Evolutionary conservation across 2,329 filamentous ascomycete genomes (phyloP).

Genomic region (Podosphaera fusca): DNA sequence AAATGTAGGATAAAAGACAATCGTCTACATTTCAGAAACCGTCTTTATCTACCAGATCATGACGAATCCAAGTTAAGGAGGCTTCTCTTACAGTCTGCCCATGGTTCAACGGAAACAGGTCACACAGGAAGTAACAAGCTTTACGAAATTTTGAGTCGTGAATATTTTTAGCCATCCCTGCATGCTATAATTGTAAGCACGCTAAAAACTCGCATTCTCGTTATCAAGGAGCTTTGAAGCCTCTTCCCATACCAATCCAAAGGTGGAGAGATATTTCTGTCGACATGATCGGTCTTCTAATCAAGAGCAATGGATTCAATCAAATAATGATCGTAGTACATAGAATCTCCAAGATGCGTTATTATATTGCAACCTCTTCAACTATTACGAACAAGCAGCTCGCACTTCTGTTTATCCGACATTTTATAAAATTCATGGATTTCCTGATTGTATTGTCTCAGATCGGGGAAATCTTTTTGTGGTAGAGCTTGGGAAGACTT

Average conservation of each 20-base stretch:
- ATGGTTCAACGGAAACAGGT: not conserved
- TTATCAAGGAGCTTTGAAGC: not conserved
- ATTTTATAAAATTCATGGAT: not conserved
- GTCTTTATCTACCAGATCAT: not conserved
- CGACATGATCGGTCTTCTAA: not conserved
- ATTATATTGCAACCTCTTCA: not conserved
- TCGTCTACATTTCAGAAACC: not conserved
- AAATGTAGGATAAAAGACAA: not conserved
- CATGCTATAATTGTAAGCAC: not conserved
- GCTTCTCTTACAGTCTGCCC: not conserved
- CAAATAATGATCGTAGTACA: not conserved
- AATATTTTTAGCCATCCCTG: not conserved
- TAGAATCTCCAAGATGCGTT: not conserved
- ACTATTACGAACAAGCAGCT: not conserved
- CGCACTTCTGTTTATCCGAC: not conserved
- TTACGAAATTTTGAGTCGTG: not conserved
- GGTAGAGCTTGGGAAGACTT: not conserved
- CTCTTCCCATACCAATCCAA: not conserved
- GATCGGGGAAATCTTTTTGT: not conserved
- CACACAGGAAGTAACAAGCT: not conserved
- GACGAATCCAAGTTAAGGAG: not conserved
- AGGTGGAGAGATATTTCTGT: not conserved
- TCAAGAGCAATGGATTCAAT: not conserved
- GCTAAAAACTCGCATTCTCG: not conserved
- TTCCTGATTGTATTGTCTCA: not conserved